Conservation (phyloP, 257 asterid species). For the Solanum clarkiae region DNA sequence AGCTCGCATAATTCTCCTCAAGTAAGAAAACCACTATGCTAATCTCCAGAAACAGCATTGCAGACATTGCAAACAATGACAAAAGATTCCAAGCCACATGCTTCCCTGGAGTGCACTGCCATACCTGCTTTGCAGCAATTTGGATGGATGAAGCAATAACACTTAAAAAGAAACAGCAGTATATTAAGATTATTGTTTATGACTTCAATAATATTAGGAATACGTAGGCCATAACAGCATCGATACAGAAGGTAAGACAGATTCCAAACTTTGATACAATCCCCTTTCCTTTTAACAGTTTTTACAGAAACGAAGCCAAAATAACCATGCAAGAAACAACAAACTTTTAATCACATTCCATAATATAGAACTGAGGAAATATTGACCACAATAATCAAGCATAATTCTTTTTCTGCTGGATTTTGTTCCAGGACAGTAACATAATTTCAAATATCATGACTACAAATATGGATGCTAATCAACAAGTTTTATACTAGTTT, state of each 20-base stretch:
- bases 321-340: background rate
- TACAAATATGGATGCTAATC: background rate
- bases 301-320: background rate
- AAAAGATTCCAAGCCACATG: conserved; percentile 63
- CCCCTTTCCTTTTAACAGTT: background rate
- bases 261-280: background rate
- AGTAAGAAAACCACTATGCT: conserved; percentile 78
- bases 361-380: background rate
- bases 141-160: background rate
- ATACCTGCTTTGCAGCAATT: conserved; percentile 33
- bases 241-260: background rate
- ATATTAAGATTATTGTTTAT: background rate
- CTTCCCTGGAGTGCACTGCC: conserved; percentile 79
- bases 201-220: background rate
- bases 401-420: background rate
- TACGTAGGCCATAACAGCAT: background rate
- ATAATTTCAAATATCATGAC: background rate
- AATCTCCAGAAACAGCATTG: conserved; percentile 63
- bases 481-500: background rate
- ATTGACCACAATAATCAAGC: background rate
- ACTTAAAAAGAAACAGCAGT: background rate
- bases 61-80: conserved; percentile 58
- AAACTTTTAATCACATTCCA: background rate
- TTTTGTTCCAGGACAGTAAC: background rate
- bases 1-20: conserved; percentile 68